phyloP scores from a whole-genome alignment of 495 filamentous ascomycete genomes.

The Barbatosphaeria neglecta region DNA sequence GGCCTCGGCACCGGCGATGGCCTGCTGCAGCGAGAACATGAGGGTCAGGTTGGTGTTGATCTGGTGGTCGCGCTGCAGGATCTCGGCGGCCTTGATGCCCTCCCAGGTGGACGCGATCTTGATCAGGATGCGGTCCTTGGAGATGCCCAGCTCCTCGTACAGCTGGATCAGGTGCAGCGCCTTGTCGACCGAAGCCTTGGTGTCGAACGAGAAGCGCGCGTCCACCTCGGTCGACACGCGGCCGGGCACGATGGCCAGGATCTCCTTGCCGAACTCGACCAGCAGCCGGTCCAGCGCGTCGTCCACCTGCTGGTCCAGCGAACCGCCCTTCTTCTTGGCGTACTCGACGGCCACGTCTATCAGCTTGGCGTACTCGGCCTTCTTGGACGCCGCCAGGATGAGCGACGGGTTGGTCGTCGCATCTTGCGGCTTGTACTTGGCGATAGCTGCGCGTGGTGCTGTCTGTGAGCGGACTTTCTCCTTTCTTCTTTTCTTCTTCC shows the following conservation, averaged over 20 bases:
- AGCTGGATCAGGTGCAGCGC: conserved; percentile 96
- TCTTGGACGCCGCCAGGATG: conserved; percentile 96
- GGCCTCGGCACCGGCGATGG: conserved; percentile 92
- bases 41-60: conserved; percentile 99
- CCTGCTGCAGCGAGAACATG: conserved; percentile 94
- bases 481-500: too few relatives aligned
- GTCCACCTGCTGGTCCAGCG: conserved; percentile 66
- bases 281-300: conserved; percentile 82
- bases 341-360: conserved; percentile 79
- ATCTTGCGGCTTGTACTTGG: conserved; percentile 99
- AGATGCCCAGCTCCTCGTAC: conserved; percentile 82
- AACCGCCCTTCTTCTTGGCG: conserved; percentile 62
- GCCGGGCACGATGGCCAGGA: conserved; percentile 91
- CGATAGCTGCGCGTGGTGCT: conserved; percentile 55
- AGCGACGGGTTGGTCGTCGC: conserved; percentile 98
- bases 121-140: conserved; percentile 88
- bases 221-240: conserved; percentile 99
- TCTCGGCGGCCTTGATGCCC: conserved; percentile 93
- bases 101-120: conserved; percentile 86
- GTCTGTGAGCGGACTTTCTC: background rate
- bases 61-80: conserved; percentile 82
- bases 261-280: conserved; percentile 95
- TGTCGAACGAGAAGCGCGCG: conserved; percentile 92
- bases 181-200: conserved; percentile 84
- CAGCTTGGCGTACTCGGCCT: conserved; percentile 86